Base-by-base conservation (phyloP, 2,329 filamentous ascomycete species). In the Epichloe sibirici region DNA sequence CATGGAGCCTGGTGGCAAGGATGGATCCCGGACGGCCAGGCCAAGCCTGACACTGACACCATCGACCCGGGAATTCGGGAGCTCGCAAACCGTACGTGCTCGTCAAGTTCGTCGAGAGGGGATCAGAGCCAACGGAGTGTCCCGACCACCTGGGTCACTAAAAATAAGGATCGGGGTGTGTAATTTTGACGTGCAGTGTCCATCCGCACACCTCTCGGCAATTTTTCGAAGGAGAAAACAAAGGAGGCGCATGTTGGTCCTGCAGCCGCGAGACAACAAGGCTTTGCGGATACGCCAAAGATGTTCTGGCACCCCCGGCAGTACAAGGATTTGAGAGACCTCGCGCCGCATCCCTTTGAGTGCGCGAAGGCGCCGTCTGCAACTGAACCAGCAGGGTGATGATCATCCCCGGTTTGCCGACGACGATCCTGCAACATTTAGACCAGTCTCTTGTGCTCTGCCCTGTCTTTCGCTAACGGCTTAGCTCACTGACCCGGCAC, bases 181-280 rank as follows among this genome's bases (percentile, higher is more conserved):
- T 9, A 8, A 31, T 31, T 11, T 1, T 31, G 28, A 31, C 8
- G 28, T 31, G 28, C 9, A 3, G 28, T 1, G 28, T 31, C 28
- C 28, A 11, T 31, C 44, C 25, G 1, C 28, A 45, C 23, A 13
- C 12, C 12, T 23, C 25, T 45, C 44, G 44, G 25, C 44, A 13
- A 11, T 1, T 28, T 34, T 45, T 17, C 4, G 11, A 15, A 45
- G 9, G 42, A 51, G 31, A 28, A 28, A 45, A 25, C 49, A 45
- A 45, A 11, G 31, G 17, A 28, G 25, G 21, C 25, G 42, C 25
- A 25, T 31, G 31, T 38, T 35, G 17, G n/a, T 31, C 42, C 49
- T 51, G 40, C 42, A 45, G 42, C 49, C 42, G 31, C n/a, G 42
- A 40, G 49, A 51, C 49, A 51, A 51, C 49, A 38, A 28, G 34